Percentiles rank a stretch among this genome's conserved stretches.
phyloP scores from a whole-genome alignment of 2,329 filamentous ascomycete species.

The Aspergillus awamori region DNA sequence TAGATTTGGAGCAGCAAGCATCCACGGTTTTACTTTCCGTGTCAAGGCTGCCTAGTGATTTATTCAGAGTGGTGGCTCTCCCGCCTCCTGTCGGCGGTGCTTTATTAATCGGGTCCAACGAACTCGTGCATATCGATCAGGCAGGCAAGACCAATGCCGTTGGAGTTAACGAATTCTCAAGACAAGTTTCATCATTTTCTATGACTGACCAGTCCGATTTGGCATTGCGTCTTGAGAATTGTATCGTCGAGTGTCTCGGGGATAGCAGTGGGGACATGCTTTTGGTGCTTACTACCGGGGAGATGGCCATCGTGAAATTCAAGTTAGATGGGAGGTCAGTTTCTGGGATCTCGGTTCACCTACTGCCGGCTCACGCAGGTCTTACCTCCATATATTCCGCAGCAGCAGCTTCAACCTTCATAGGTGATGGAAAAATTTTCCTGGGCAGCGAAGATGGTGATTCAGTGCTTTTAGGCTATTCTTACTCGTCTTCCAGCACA shows the following conservation, averaged over 20 bases:
- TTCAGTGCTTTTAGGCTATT: slow-evolving; percentile 80
- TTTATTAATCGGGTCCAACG: slow-evolving; percentile 82
- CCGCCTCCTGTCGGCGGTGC: slow-evolving; percentile 87
- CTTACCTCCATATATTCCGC: slow-evolving; percentile 63
- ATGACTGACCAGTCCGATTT: slow-evolving; percentile 85
- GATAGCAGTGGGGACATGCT: slow-evolving; percentile 79
- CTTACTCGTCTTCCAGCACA: slow-evolving; percentile 62
- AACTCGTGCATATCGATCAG: slow-evolving; percentile 93
- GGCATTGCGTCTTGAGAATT: slow-evolving; percentile 77
- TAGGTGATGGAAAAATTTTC: slow-evolving; percentile 74
- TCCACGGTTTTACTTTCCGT: slow-evolving; percentile 93
- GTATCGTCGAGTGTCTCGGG: slow-evolving; percentile 74
- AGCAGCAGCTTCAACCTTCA: slow-evolving; percentile 69
- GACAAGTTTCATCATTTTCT: slow-evolving; percentile 77
- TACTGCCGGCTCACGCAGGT: slow-evolving; percentile 65
- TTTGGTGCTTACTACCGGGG: slow-evolving; percentile 76
- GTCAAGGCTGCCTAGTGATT: slow-evolving; percentile 79
- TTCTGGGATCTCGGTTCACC: slow-evolving; percentile 76
- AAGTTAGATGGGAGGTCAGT: slow-evolving; percentile 88
- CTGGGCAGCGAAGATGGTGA: slow-evolving; percentile 83
- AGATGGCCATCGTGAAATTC: slow-evolving; percentile 76
- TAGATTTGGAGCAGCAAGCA: slow-evolving; percentile 89
- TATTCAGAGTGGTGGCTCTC: slow-evolving; percentile 79
- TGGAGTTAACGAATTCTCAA: slow-evolving; percentile 88
- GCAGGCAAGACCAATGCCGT: slow-evolving; percentile 91